Base-by-base conservation (phyloP, 2,329 filamentous ascomycete genomes). In the Fusarium camptoceras region DNA sequence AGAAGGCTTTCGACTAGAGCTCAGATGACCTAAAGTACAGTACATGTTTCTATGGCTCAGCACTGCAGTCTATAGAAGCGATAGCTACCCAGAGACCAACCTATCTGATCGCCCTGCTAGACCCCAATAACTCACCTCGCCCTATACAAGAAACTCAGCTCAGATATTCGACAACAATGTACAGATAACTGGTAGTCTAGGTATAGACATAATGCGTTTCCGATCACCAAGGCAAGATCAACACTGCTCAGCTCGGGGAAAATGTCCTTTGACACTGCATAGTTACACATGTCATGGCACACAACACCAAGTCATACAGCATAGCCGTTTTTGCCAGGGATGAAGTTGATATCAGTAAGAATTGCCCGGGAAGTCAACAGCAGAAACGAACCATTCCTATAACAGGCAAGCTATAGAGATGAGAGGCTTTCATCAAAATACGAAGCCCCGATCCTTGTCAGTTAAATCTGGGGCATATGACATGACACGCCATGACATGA, bases 321-420 rank as follows among this genome's bases (percentile, higher is more conserved):
- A 58, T 34, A 39, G 48, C 43, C 51, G 56, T 55, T 70, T 55
- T 63, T 54, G 41, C 34, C 66, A 42, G 48, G 54, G 55, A 24
- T 27, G 27, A 50, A 43, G 24, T 15, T 27, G 55, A n/a, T 15
- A 42, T 50, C n/a, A 20, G 22, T 12, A 50, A 48, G 28, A 25
- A 20, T n/a, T 44, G 22, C 30, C 24, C 5, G 16, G 6, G 7
- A 27, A 51, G 49, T 47, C 20, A 14, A 47, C 16, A 28, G 9
- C 24, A 47, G 41, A 43, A 43, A 43, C 41, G 22, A 24, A 25
- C 44, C 44, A 47, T 47, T 47, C 44, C 44, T 47, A 47, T 47
- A 47, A 20, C 44, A 28, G 11, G 11, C 44, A 28, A 47, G 12
- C 14, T 47, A 47, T 46, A 47, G 44, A 15, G 18, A 28, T 9